phyloP scores from a whole-genome alignment of 768 basidiomycete species.

The Cytidiella melzeri region DNA sequence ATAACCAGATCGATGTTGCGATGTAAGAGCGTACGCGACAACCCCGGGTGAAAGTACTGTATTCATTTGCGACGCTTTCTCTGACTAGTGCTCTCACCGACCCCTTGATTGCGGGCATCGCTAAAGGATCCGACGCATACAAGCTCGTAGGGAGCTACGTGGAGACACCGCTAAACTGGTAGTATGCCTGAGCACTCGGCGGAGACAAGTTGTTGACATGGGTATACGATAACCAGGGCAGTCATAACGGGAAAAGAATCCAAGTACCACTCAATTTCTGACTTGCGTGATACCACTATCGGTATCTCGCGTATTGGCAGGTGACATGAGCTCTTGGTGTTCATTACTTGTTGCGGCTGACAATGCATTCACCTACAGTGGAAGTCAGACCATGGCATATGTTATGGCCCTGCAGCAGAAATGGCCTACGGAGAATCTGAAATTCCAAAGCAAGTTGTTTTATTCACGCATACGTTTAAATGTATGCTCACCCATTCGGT shows the following conservation, averaged over 20 bases:
- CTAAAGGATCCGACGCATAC: conserved; percentile 82
- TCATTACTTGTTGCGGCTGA: not conserved
- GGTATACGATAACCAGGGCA: conserved; percentile 48
- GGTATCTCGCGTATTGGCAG: conserved; percentile 90
- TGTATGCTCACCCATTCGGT: not conserved
- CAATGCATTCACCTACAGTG: conserved; percentile 30
- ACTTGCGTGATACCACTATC: conserved; percentile 75
- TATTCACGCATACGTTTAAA: not conserved
- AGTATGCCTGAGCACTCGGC: conserved; percentile 10
- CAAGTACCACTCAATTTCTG: conserved; percentile 59
- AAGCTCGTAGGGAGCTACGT: conserved; percentile 93
- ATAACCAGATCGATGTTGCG: conserved; percentile 76
- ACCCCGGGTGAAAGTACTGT: not conserved
- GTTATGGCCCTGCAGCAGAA: conserved; percentile 89
- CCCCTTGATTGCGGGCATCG: conserved; percentile 85
- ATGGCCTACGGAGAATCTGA: conserved; percentile 59
- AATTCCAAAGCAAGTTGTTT: conserved; percentile 57
- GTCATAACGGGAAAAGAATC: conserved; percentile 84
- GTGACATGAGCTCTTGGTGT: conserved; percentile 29
- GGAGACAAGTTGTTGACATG: not conserved
- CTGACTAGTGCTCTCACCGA: conserved; percentile 76
- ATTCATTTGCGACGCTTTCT: not conserved
- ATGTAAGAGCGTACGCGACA: conserved; percentile 42
- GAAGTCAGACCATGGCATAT: conserved; percentile 92
- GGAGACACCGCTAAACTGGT: conserved; percentile 85